Percentiles rank a stretch among this genome's conserved stretches.
These are phyloP conservation scores for Alternaria ethzedia DNA, from an alignment of 2,329 filamentous ascomycete species.

Conservation along the genomic window DNA sequence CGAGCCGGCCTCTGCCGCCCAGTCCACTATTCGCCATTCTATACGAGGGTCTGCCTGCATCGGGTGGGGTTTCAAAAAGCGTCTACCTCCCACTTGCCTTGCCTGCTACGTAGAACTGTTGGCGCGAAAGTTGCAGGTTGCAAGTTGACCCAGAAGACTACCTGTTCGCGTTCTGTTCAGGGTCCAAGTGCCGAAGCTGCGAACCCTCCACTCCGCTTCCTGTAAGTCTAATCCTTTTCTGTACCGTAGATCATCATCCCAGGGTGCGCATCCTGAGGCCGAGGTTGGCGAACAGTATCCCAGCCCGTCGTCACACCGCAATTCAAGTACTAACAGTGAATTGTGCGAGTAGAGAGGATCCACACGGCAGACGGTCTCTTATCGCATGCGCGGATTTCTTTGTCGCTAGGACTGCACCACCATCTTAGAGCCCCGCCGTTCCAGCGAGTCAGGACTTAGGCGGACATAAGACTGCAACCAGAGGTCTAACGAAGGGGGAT, in stretches of 20 bases:
- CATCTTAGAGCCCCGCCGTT: slow-evolving; percentile 17
- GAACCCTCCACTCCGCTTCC: slow-evolving; percentile 12
- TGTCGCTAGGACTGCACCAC: slow-evolving; percentile 3
- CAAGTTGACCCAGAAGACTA: neutral
- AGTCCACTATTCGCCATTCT: slow-evolving; percentile 17
- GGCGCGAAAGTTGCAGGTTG: neutral
- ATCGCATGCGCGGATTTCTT: slow-evolving; percentile 1
- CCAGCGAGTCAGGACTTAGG: slow-evolving; percentile 22
- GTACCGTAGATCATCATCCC: slow-evolving; percentile 18
- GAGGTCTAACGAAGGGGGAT: slow-evolving; percentile 4
- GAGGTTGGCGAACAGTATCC: slow-evolving; percentile 10
- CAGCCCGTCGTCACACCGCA: slow-evolving; percentile 18
- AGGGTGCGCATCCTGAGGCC: slow-evolving; percentile 25
- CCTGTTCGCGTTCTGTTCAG: neutral
- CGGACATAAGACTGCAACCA: slow-evolving; percentile 14
- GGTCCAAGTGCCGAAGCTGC: slow-evolving; percentile 5
- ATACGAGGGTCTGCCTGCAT: slow-evolving; percentile 13
- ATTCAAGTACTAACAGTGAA: slow-evolving; percentile 18
- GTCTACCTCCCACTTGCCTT: slow-evolving; percentile 16
- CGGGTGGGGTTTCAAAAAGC: slow-evolving; percentile 19
- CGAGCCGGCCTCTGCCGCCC: slow-evolving; percentile 23
- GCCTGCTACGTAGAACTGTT: neutral
- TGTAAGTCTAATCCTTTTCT: slow-evolving; percentile 24
- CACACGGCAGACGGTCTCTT: neutral
- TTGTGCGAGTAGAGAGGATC: neutral